Percentiles rank a stretch among this genome's conserved stretches.
These are phyloP conservation scores for Potentilla sterilis DNA, from an alignment of 306 rosid genomes.

Conservation along the genomic window DNA sequence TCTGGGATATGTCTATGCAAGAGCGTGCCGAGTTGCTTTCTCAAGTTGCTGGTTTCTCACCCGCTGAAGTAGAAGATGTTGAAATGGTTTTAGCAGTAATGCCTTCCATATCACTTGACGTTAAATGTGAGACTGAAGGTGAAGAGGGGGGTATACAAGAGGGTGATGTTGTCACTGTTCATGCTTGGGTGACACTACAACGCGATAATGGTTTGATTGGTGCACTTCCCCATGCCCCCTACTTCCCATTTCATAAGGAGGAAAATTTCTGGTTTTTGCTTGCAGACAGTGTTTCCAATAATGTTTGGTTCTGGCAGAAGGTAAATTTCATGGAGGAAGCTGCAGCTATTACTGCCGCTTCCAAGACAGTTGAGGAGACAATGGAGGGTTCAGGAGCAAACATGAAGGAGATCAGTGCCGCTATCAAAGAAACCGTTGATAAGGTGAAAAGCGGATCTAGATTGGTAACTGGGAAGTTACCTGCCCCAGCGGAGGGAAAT, in stretches of 20 bases:
- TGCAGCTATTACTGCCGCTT: conserved; percentile 77
- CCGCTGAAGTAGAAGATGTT: conserved; percentile 74
- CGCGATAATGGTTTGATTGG: conserved; percentile 71
- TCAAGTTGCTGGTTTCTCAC: conserved; percentile 72
- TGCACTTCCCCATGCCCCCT: conserved; percentile 92
- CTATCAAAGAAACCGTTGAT: conserved; percentile 71
- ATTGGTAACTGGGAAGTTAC: conserved; percentile 78
- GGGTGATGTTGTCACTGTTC: conserved; percentile 83
- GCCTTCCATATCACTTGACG: conserved; percentile 74
- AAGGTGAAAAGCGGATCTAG: conserved; percentile 84
- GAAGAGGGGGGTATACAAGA: conserved; percentile 97
- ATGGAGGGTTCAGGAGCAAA: conserved; percentile 89
- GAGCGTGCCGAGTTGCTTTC: conserved; percentile 82
- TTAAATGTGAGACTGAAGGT: conserved; percentile 89
- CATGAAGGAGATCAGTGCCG: conserved; percentile 68
- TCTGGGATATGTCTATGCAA: conserved; percentile 64
- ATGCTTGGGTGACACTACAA: conserved; percentile 74
- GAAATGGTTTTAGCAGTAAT: conserved; percentile 75
- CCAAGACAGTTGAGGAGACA: conserved; percentile 87
- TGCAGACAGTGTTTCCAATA: conserved; percentile 70
- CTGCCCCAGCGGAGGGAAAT: conserved; percentile 89
- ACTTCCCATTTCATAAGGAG: conserved; percentile 88
- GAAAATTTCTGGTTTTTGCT: conserved; percentile 89
- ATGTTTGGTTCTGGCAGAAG: conserved; percentile 93
- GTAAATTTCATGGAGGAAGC: conserved; percentile 92